Base-by-base conservation (phyloP, 2,329 filamentous ascomycete genomes). In the Aspergillus sp. region DNA sequence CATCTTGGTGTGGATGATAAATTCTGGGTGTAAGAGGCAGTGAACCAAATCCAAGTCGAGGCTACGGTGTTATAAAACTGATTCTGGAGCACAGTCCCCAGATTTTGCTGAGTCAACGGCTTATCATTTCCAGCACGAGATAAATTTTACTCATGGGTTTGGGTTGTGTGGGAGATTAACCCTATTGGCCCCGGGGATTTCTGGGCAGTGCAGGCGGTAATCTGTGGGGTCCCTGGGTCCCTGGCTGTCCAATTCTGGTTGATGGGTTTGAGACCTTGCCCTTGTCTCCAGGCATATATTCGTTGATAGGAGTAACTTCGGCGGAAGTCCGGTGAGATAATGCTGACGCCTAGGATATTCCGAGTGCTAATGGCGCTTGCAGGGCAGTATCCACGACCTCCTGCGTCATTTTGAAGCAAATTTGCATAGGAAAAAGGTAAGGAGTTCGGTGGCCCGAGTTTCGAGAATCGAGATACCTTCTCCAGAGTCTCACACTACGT, bases 41-140 rank as follows among this genome's bases (percentile, higher is more conserved):
- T 7, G 31, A 11, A 41, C 8, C 19, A 19, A 19, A 19, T 19
- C 19, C 19, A 19, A 19, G 34, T n/a, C 22, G 43, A 46, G 30
- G 57, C 23, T 23, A 48, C 8, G 19, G 51, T 47, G 48, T 55
- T 57, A 51, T 51, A 51, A 60, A 59, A 54, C 25, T 28, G 7
- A 30, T 30, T 22, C 11, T 9, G 38, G 30, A 51, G 47, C 48
- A 43, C 30, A 61, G 23, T 54, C 47, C 31, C 41, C 54, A 46
- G 41, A 60, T 57, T 49, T 38, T 38, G 56, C 60, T 59, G 57
- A 57, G 49, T 57, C 48, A 60, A 57, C 8, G 45, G 48, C 57
- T 59, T 64, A 64, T 59, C 53, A 57, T 57, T 61, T 58, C 57
- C 59, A 54, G 41, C 59, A 57, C 54, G 55, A 59, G 41, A 50